Evolutionary conservation across 306 rosid genomes (phyloP).

Genomic region (Lagenaria siceraria): DNA sequence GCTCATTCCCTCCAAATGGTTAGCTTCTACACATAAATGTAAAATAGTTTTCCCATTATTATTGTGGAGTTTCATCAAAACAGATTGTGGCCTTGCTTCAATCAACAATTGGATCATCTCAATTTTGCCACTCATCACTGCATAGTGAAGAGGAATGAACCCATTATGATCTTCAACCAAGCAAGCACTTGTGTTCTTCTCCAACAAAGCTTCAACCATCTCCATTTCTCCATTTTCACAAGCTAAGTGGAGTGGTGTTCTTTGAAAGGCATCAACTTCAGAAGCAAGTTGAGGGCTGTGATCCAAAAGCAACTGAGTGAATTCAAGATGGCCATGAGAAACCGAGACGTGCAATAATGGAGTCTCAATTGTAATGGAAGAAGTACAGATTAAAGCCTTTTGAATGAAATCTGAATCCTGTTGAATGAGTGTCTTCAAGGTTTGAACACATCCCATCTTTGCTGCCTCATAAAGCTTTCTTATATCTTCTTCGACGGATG

Average conservation of each 20-base stretch:
- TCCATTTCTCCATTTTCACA: not conserved
- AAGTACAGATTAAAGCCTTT: not conserved
- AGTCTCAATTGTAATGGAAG: not conserved
- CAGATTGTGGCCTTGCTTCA: not conserved
- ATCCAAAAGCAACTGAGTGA: not conserved
- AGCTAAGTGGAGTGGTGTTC: not conserved
- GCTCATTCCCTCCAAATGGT: not conserved
- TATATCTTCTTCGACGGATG: not conserved
- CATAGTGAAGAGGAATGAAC: not conserved
- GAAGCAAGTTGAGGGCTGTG: not conserved
- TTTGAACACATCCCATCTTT: not conserved
- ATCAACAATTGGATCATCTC: not conserved
- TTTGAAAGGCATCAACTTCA: not conserved
- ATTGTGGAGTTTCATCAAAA: not conserved
- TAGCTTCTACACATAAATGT: not conserved
- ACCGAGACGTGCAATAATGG: not conserved
- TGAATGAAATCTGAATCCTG: not conserved
- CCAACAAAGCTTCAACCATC: not conserved
- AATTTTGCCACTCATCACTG: not conserved
- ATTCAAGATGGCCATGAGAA: not conserved
- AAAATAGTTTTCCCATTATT: not conserved
- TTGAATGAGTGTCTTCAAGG: not conserved
- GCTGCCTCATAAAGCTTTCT: not conserved
- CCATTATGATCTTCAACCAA: not conserved
- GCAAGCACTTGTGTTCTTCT: not conserved